Evolutionary conservation across 2,329 filamentous ascomycete genomes (phyloP).

Genomic region (Corinectria fuckeliana): DNA sequence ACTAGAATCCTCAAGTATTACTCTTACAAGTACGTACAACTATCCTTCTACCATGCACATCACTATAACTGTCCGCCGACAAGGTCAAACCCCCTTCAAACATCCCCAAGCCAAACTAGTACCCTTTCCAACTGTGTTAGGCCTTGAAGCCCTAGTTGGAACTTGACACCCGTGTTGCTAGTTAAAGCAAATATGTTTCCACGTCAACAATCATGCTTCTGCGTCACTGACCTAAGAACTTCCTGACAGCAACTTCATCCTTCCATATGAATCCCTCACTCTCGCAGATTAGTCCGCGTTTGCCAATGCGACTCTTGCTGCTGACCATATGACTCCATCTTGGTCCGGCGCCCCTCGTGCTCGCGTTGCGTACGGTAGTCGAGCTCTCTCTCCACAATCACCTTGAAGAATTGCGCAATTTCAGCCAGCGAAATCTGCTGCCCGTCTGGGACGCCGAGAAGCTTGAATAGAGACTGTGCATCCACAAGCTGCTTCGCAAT

Average conservation of each 20-base stretch:
- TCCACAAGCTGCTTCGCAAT: conserved; percentile 65
- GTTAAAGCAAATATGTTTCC: background rate
- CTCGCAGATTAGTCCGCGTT: background rate
- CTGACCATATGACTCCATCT: conserved; percentile 6
- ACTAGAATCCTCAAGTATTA: conserved; percentile 4
- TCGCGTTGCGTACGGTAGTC: conserved; percentile 35
- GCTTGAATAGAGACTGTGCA: conserved; percentile 56
- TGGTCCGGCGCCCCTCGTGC: conserved; percentile 25
- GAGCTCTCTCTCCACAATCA: conserved; percentile 56
- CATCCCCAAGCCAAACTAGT: background rate
- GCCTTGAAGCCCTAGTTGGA: too few relatives aligned
- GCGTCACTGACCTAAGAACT: background rate
- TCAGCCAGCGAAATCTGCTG: conserved; percentile 56
- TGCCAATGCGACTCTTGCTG: conserved; percentile 18
- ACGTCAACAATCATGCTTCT: background rate
- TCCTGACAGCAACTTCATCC: background rate
- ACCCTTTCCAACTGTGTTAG: background rate
- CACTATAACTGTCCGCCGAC: background rate
- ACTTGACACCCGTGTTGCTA: too few relatives aligned
- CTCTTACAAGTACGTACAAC: background rate
- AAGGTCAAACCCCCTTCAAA: background rate
- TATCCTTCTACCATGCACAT: background rate
- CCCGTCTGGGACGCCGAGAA: conserved; percentile 53
- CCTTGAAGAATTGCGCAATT: conserved; percentile 61
- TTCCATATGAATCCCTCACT: background rate